Conservation (phyloP, 2,329 filamentous ascomycete species). For the Microcyclospora pomicola region DNA sequence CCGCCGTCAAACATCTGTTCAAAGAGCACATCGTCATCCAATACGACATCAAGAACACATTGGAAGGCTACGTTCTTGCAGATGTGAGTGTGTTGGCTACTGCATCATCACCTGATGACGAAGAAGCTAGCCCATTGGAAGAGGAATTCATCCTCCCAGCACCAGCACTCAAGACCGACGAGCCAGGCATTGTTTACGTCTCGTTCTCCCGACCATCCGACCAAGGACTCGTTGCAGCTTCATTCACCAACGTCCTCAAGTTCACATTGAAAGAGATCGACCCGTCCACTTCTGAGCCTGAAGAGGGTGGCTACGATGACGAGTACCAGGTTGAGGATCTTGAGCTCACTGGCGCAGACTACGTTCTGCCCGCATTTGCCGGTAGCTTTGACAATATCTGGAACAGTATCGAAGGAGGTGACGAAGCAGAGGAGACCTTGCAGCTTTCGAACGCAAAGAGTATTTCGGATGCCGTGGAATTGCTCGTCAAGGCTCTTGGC, state of each 20-base stretch:
- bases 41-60: slow-evolving; percentile 95
- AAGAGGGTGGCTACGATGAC: slow-evolving; percentile 87
- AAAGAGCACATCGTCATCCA: slow-evolving; percentile 93
- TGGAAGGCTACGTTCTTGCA: slow-evolving; percentile 79
- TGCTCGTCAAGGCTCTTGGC: slow-evolving; percentile 72
- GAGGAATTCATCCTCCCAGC: slow-evolving; percentile 92
- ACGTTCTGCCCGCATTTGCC: slow-evolving; percentile 83
- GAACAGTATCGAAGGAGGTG: slow-evolving; percentile 58
- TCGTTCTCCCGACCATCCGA: slow-evolving; percentile 77
- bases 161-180: slow-evolving; percentile 66
- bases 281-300: slow-evolving; percentile 80
- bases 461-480: slow-evolving; percentile 90
- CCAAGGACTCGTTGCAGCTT: slow-evolving; percentile 59
- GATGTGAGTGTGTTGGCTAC: slow-evolving; percentile 74
- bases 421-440: slow-evolving; percentile 80
- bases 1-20: slow-evolving; percentile 91
- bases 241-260: slow-evolving; percentile 85
- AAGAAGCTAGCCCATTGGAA: slow-evolving; percentile 53
- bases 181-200: slow-evolving; percentile 87
- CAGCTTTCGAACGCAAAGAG: slow-evolving; percentile 80
- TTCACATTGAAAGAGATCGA: slow-evolving; percentile 98
- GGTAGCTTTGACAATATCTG: slow-evolving; percentile 92
- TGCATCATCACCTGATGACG: slow-evolving; percentile 71
- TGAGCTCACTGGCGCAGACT: slow-evolving; percentile 81
- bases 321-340: slow-evolving; percentile 95